Percentiles rank a stretch among this genome's conserved stretches.
phyloP scores from a whole-genome alignment of 129 eudicot species.

The Ambrosia artemisiifolia region DNA sequence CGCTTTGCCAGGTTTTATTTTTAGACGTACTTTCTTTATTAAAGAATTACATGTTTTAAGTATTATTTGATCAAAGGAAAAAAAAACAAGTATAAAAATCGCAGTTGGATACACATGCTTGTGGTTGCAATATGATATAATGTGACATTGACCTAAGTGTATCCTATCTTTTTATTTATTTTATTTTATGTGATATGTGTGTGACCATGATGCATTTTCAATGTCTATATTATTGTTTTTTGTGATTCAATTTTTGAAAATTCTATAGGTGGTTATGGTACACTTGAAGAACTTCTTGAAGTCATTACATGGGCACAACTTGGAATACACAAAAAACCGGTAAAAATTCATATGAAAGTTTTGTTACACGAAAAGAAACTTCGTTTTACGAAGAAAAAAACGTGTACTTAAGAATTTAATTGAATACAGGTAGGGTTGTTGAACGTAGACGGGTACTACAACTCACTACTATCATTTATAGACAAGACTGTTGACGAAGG shows the following conservation, averaged over 20 bases:
- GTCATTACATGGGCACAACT: slow-evolving; percentile 98
- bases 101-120: background rate
- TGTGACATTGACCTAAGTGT: background rate
- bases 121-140: background rate
- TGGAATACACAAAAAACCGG: slow-evolving; percentile 92
- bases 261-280: slow-evolving; percentile 79
- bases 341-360: slow-evolving; percentile 6
- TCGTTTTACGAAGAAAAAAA: background rate
- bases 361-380: background rate
- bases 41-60: background rate
- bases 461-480: slow-evolving; percentile 66
- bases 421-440: slow-evolving; percentile 72
- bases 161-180: background rate
- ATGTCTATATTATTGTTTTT: background rate
- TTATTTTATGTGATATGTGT: background rate
- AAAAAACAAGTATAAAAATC: too few relatives aligned
- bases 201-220: background rate
- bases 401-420: background rate
- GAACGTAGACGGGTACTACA: slow-evolving; percentile 87
- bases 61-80: background rate
- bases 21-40: background rate
- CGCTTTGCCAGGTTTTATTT: slow-evolving; percentile 71
- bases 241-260: background rate
- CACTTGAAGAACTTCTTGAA: slow-evolving; percentile 87
- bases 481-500: slow-evolving; percentile 96